These are phyloP conservation scores for Morella rubra DNA, from an alignment of 306 rosid genomes.

Conservation along the genomic window DNA sequence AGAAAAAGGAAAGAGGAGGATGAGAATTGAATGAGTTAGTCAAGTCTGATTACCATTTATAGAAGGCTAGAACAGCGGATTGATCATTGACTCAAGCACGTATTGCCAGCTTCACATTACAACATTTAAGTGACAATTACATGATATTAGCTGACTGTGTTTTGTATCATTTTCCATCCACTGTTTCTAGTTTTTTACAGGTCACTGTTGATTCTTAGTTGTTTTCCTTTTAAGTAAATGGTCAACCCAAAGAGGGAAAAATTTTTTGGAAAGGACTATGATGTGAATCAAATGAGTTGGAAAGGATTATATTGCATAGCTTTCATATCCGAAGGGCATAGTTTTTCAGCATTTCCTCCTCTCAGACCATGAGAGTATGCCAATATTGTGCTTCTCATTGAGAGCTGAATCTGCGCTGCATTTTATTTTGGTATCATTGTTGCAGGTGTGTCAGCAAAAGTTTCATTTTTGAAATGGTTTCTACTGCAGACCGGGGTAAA, in stretches of 20 bases:
- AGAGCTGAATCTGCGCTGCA: constrained; percentile 11
- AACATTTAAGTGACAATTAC: not conserved
- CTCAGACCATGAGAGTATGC: constrained; percentile 10
- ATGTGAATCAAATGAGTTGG: too few relatives aligned
- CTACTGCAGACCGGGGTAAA: constrained; percentile 49
- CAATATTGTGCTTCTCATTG: not conserved
- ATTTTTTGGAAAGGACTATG: too few relatives aligned
- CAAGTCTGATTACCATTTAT: not conserved
- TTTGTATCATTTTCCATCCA: not conserved
- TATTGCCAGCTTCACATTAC: not conserved
- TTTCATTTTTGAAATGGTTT: constrained; percentile 25
- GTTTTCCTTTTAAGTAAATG: not conserved
- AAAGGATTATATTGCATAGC: too few relatives aligned
- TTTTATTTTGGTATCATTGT: constrained; percentile 22
- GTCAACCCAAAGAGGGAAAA: too few relatives aligned
- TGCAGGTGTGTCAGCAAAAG: constrained; percentile 4
- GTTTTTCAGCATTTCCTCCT: constrained; percentile 17
- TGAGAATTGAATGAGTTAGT: not conserved
- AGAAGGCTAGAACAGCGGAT: not conserved
- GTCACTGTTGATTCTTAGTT: not conserved
- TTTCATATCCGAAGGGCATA: not conserved
- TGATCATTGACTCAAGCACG: not conserved
- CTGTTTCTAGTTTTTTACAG: not conserved
- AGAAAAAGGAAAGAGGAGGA: too few relatives aligned
- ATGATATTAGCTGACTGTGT: not conserved